Evolutionary conservation across 441 rosid species (phyloP).

Genomic region (Oxalis stricta): DNA sequence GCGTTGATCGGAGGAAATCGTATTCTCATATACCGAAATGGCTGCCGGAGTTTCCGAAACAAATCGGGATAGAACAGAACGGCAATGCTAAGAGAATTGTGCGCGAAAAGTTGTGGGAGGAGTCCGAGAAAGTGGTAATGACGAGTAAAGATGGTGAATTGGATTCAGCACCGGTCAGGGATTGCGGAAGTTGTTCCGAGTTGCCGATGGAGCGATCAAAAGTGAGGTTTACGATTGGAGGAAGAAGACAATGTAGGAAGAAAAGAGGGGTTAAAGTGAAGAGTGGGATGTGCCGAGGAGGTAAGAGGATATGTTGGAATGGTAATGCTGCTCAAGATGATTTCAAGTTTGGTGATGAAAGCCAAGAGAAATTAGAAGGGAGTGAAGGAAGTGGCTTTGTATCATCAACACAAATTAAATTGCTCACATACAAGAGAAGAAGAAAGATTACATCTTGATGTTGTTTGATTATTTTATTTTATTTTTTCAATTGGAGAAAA

Average conservation of each 20-base stretch:
- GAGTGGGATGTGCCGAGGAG: neutral
- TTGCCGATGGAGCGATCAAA: constrained; percentile 9
- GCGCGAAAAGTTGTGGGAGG: constrained; percentile 21
- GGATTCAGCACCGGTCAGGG: too few relatives aligned
- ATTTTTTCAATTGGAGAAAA: too few relatives aligned
- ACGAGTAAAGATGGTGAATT: neutral
- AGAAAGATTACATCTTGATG: too few relatives aligned
- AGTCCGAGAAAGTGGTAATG: neutral
- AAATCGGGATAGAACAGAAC: too few relatives aligned
- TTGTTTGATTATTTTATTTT: too few relatives aligned
- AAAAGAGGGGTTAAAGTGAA: neutral
- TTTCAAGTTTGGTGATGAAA: too few relatives aligned
- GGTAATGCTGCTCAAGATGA: too few relatives aligned
- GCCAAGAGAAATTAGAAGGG: too few relatives aligned
- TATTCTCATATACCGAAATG: constrained; percentile 21
- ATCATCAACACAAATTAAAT: too few relatives aligned
- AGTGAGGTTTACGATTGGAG: constrained; percentile 16
- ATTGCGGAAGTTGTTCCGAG: neutral
- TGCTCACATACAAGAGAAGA: too few relatives aligned
- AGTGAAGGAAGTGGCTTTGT: too few relatives aligned
- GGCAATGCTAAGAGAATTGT: neutral
- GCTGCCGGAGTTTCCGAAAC: constrained; percentile 27
- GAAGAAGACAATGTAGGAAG: neutral
- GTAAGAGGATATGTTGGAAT: constrained; percentile 5
- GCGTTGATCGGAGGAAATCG: neutral